Percentiles rank a stretch among this genome's conserved stretches.
phyloP scores from a whole-genome alignment of 306 rosid genomes.

The Albizia julibrissin region DNA sequence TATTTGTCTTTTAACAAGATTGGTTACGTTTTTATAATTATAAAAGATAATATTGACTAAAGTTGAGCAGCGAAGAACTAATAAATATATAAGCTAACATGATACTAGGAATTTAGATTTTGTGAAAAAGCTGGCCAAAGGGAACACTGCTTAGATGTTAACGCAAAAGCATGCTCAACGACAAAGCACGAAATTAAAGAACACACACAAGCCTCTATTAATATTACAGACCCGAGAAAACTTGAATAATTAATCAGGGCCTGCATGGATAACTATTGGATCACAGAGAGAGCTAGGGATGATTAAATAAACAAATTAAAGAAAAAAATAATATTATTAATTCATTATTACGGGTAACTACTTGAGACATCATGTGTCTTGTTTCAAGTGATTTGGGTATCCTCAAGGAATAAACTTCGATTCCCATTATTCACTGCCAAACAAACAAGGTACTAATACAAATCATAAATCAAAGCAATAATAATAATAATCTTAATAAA shows the following conservation, averaged over 20 bases:
- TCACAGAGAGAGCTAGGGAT: conserved; percentile 10
- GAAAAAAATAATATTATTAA: neutral
- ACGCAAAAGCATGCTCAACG: conserved; percentile 46
- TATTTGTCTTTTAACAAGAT: neutral
- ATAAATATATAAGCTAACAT: neutral
- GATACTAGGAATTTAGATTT: neutral
- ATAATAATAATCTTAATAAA: neutral
- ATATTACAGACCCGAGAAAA: conserved; percentile 19
- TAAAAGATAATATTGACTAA: neutral
- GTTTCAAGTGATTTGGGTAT: conserved; percentile 54
- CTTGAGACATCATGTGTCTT: conserved; percentile 46
- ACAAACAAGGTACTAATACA: conserved; percentile 16
- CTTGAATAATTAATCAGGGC: conserved; percentile 24
- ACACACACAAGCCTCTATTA: conserved; percentile 31
- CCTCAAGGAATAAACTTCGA: conserved; percentile 49
- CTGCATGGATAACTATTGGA: conserved; percentile 43
- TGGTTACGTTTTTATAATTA: neutral
- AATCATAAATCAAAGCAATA: conserved; percentile 24
- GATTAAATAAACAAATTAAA: neutral
- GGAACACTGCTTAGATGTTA: conserved; percentile 52
- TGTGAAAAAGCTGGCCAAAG: conserved; percentile 6
- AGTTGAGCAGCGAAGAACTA: neutral
- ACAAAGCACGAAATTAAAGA: conserved; percentile 37
- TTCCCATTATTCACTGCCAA: conserved; percentile 35
- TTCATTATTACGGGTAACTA: conserved; percentile 1